These are phyloP conservation scores for Persicaria tinctoria DNA, from an alignment of 148 eudicot genomes.

Conservation along the genomic window DNA sequence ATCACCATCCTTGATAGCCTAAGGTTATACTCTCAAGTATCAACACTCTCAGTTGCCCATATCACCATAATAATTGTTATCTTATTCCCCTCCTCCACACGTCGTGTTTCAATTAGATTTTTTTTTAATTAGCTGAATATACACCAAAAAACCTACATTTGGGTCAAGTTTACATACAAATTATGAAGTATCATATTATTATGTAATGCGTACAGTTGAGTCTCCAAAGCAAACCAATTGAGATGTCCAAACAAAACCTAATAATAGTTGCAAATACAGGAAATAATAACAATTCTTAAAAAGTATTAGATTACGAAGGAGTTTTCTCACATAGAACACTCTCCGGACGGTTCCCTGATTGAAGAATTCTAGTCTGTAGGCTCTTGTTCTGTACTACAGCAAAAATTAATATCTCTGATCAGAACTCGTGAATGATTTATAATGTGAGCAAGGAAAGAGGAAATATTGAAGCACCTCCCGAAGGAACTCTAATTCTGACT, in stretches of 20 bases:
- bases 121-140: not conserved
- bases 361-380: conserved; percentile 56
- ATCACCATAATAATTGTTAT: not conserved
- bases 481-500: conserved; percentile 66
- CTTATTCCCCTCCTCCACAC: not conserved
- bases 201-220: not conserved
- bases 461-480: conserved; percentile 46
- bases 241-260: not conserved
- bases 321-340: conserved; percentile 52
- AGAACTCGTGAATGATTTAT: not conserved
- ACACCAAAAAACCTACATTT: not conserved
- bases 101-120: not conserved
- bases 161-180: not conserved
- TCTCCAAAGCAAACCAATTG: not conserved
- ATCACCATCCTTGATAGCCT: not conserved
- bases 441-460: not conserved
- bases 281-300: not conserved
- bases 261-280: not conserved
- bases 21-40: not conserved
- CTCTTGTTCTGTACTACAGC: conserved; percentile 50
- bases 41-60: not conserved
- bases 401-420: not conserved
- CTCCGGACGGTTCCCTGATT: conserved; percentile 57
- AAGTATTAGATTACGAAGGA: not conserved
- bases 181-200: not conserved